Percentiles rank a stretch among this genome's conserved stretches.
These are phyloP conservation scores for Claviceps citrina DNA, from an alignment of 2,329 filamentous ascomycete genomes.

Conservation along the genomic window DNA sequence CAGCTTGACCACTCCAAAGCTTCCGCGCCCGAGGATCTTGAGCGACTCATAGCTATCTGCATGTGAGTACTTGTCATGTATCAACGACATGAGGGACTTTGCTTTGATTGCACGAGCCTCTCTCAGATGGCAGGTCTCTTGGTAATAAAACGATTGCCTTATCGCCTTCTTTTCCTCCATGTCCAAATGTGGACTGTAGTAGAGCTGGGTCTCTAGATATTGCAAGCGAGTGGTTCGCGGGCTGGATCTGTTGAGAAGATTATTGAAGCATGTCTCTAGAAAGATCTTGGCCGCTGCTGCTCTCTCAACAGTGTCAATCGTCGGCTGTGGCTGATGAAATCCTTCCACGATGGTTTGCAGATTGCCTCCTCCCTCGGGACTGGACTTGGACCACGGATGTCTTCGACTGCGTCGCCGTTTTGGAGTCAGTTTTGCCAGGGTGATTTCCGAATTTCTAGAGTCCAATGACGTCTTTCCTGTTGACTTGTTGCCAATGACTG, in stretches of 20 bases:
- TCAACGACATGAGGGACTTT: constrained; percentile 10
- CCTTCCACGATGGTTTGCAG: constrained; percentile 22
- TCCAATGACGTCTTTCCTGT: constrained; percentile 22
- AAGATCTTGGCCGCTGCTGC: constrained; percentile 71
- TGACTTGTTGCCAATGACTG: constrained; percentile 12
- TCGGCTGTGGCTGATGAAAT: constrained; percentile 15
- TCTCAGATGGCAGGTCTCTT: constrained; percentile 62
- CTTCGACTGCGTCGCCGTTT: constrained; percentile 16
- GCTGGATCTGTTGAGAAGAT: constrained; percentile 38
- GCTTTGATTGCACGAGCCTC: constrained; percentile 50
- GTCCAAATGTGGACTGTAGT: constrained; percentile 35
- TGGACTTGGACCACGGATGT: constrained; percentile 22
- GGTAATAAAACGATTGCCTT: constrained; percentile 43
- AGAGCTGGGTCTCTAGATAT: constrained; percentile 35
- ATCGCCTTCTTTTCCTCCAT: constrained; percentile 37
- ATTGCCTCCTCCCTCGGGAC: constrained; percentile 18
- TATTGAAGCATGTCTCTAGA: constrained; percentile 71
- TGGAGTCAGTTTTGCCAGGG: constrained; percentile 10
- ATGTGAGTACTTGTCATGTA: constrained; percentile 6
- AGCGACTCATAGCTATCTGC: constrained; percentile 52
- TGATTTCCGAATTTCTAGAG: constrained; percentile 13
- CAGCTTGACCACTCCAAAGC: constrained; percentile 81
- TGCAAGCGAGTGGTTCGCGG: constrained; percentile 17
- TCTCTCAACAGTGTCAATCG: constrained; percentile 52
- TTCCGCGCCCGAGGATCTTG: constrained; percentile 77